Percentiles rank a stretch among this genome's conserved stretches.
phyloP scores from a whole-genome alignment of 2,329 filamentous ascomycete species.

The Monilinia fructigena region DNA sequence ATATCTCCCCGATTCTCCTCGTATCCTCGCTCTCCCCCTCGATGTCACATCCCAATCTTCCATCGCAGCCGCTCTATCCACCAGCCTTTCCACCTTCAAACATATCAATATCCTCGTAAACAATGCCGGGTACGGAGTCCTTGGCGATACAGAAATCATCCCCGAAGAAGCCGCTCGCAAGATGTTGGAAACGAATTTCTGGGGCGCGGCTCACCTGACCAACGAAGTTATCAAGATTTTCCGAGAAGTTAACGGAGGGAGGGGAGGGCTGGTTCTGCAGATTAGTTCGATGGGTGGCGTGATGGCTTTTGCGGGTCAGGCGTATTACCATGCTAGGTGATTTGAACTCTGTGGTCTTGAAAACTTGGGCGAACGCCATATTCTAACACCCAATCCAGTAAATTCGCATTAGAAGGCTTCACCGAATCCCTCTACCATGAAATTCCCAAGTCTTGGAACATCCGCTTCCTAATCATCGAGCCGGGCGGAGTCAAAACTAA shows the following conservation, averaged over 20 bases:
- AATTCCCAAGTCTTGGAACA: conserved; percentile 40
- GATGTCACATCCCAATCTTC: conserved; percentile 50
- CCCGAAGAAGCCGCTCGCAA: conserved; percentile 36
- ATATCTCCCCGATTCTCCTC: conserved; percentile 41
- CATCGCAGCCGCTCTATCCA: conserved; percentile 39
- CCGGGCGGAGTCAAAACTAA: too few relatives aligned
- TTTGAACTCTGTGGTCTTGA: too few relatives aligned
- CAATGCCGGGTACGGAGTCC: conserved; percentile 48
- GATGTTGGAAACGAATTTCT: conserved; percentile 42
- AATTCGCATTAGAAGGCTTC: conserved; percentile 45
- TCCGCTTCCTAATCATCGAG: conserved; percentile 43
- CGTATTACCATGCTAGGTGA: conserved; percentile 42
- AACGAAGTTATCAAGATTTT: conserved; percentile 22
- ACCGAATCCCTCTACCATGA: conserved; percentile 41
- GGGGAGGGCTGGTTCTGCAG: conserved; percentile 43
- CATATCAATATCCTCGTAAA: conserved; percentile 55
- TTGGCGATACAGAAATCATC: conserved; percentile 50
- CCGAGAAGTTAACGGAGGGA: conserved; percentile 23
- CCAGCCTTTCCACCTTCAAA: conserved; percentile 48
- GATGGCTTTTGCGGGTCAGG: conserved; percentile 39
- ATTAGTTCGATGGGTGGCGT: conserved; percentile 43
- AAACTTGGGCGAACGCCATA: too few relatives aligned
- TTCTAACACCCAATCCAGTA: conserved; percentile 27
- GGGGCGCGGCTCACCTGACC: conserved; percentile 21
- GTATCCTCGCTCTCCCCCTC: conserved; percentile 46